Conservation (phyloP, 2,329 filamentous ascomycete species). For the Diaporthe vexans region DNA sequence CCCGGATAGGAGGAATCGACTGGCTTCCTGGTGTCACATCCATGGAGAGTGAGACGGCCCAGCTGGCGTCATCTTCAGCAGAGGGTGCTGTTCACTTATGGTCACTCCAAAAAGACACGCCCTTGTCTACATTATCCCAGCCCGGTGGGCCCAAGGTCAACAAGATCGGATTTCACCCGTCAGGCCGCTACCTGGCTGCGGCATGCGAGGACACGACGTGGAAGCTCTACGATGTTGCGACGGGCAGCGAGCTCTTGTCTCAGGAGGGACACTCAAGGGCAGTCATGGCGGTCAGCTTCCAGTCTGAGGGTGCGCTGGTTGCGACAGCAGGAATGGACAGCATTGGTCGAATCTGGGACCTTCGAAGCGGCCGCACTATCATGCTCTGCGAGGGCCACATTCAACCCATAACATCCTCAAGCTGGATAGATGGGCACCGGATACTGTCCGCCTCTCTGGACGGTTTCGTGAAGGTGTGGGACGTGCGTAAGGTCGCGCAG, state of each 20-base stretch:
- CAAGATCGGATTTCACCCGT: conserved; percentile 94
- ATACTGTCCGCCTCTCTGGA: conserved; percentile 93
- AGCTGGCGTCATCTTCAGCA: conserved; percentile 90
- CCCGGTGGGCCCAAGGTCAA: conserved; percentile 77
- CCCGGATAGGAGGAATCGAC: conserved; percentile 88
- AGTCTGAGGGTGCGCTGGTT: conserved; percentile 88
- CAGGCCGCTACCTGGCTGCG: conserved; percentile 88
- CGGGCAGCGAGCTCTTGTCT: conserved; percentile 83
- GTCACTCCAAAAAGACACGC: conserved; percentile 89
- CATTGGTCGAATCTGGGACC: conserved; percentile 95
- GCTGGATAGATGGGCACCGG: conserved; percentile 95
- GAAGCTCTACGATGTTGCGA: conserved; percentile 95
- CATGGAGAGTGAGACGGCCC: conserved; percentile 77
- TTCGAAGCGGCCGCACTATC: conserved; percentile 91
- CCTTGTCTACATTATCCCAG: conserved; percentile 60
- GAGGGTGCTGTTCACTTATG: conserved; percentile 91
- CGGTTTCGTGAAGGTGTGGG: conserved; percentile 98
- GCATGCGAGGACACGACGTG: conserved; percentile 97
- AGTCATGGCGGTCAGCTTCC: conserved; percentile 92
- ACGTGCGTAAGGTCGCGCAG: conserved; percentile 88
- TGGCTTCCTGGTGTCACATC: conserved; percentile 91
- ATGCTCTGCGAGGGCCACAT: conserved; percentile 97
- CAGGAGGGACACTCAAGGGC: conserved; percentile 97
- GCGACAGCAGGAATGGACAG: conserved; percentile 95
- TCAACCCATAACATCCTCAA: conserved; percentile 91